These are phyloP conservation scores for Coemansia sp. DNA, from an alignment of 192 early-diverging fungal genomes.

Conservation along the genomic window DNA sequence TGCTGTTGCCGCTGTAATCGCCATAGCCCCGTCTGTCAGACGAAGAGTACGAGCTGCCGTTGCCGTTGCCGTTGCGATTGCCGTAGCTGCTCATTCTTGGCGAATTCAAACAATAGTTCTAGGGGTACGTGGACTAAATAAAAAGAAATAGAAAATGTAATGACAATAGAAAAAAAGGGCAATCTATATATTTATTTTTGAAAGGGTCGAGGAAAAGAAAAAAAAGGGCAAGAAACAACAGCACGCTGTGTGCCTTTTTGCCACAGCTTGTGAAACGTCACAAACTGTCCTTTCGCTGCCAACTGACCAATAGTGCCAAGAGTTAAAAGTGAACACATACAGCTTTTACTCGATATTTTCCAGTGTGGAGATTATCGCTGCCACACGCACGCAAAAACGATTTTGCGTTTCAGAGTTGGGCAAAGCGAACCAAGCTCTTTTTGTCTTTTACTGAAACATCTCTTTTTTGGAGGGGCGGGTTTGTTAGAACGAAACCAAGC, in stretches of 20 bases:
- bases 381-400: too few relatives aligned
- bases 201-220: background rate
- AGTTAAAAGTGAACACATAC: background rate
- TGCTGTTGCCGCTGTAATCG: conserved; percentile 1
- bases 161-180: background rate
- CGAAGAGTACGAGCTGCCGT: conserved; percentile 20
- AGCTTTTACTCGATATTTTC: too few relatives aligned
- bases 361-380: too few relatives aligned
- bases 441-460: too few relatives aligned
- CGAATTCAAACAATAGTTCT: conserved; percentile 9
- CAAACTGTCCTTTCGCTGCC: background rate
- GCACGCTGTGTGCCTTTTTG: background rate
- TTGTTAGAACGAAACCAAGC: too few relatives aligned
- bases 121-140: conserved; percentile 5
- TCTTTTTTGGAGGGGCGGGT: too few relatives aligned
- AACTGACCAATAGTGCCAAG: background rate
- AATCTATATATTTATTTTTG: conserved; percentile 7
- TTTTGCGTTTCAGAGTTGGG: too few relatives aligned
- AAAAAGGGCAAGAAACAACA: background rate
- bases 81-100: conserved; percentile 47
- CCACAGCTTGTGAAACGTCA: background rate
- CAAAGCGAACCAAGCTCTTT: too few relatives aligned
- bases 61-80: conserved; percentile 10
- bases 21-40: background rate
- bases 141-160: conserved; percentile 5